Evolutionary conservation across 306 rosid species (phyloP), one percentile per base, ranked within the genome.

Genomic region (Morella rubra): DNA sequence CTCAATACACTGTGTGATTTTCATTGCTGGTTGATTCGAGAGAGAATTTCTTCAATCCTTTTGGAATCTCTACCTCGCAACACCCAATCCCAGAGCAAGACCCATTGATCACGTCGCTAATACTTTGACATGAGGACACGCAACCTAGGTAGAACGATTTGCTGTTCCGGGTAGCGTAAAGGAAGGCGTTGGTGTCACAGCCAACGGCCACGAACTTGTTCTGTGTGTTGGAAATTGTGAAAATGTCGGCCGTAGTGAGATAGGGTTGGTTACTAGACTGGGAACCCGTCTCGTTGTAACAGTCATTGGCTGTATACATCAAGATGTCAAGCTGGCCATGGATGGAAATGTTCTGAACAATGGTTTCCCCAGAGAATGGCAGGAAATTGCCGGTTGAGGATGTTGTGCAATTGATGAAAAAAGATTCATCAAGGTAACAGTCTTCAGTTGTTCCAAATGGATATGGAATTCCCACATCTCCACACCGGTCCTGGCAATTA

Each of bases 391-490:
- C n/a, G n/a, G n/a, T n/a, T n/a, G n/a, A n/a, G n/a, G n/a, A n/a
- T n/a, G n/a, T n/a, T n/a, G 62, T n/a, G 24, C 92, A 90, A 1
- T 3, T 3, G 2, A 87, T 22, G 1, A 4, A 1, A 51, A 86
- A 87, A 0, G 1, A 4, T 0, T 1, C 0, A 0, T 79, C 18
- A 1, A 76, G 68, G 72, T 32, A 84, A 51, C 89, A 86, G 5
- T 8, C 22, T 0, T 5, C 0, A 2, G 20, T 54, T 6, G 47
- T 53, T 1, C 95, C 88, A 44, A 87, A 90, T 8, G 92, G 95
- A 62, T 84, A 90, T 27, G 88, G 88, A 66, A 90, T 3, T n/a
- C n/a, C n/a, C n/a, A n/a, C n/a, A n/a, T n/a, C n/a, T n/a, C n/a
- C n/a, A n/a, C n/a, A n/a, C n/a, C 54, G 32, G 27, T 22, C 32